Evolutionary conservation across 257 asterid species (phyloP), one percentile per base, ranked within the genome.

Genomic region (Capsicum baccatum): DNA sequence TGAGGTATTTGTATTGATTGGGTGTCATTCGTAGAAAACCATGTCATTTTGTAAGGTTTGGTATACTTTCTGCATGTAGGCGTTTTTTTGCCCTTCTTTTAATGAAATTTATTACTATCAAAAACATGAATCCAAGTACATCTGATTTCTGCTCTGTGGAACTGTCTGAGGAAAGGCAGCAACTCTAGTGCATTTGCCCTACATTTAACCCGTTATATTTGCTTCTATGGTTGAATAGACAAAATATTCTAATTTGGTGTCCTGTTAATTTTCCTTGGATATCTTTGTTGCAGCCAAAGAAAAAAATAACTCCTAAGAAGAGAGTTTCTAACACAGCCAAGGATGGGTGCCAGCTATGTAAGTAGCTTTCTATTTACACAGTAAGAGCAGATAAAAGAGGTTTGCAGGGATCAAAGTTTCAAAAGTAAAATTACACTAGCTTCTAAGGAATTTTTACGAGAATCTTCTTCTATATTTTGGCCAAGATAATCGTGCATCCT

Each of bases 251-350:
- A 6, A 63, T 85, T 62, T 86, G 82, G 48, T 54, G 58, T 71
- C 47, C 67, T 82, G 62, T 69, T 16, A 79, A 54, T 62, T 84
- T 26, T 52, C 66, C 33, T 84, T 85, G 86, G 55, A 86, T 83
- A 83, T 87, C 79, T 81, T 88, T 91, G 82, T 85, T 82, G 66
- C 91, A 92, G 96, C 86, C 71, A 85, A 93, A 91, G 93, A 87
- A 88, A 66, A 89, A 64, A 54, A 78, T 63, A 64, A 89, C 85
- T 67, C 85, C 94, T 82, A 92, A 90, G 90, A 92, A 91, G 90
- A 82, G 70, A 63, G 89, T 79, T 62, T 78, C 90, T 47, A 64
- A 69, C 39, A 76, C 80, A 79, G 90, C 85, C 81, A 87, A 86
- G 81, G 86, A 88, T 76, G 84, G 84, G 16, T 92, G 92, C 33